Evolutionary conservation across 495 filamentous ascomycete species (phyloP), one percentile per base, ranked within the genome.

Genomic region (Penicillium malachiteum): DNA sequence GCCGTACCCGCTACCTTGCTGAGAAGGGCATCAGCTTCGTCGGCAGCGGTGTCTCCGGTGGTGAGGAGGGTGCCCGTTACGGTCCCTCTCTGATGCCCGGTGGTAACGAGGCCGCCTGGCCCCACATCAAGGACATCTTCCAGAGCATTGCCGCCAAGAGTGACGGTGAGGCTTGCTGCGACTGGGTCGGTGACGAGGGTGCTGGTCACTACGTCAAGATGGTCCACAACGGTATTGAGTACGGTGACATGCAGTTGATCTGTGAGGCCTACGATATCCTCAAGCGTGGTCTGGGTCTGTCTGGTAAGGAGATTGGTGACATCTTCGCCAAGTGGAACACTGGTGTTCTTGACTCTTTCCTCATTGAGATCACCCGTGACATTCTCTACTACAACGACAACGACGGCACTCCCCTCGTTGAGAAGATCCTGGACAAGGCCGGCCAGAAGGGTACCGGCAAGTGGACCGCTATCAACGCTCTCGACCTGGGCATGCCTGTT

Each of bases 201-300:
- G 87, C 94, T 71, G 94, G 94, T 57, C 94, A 98, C 84, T 98
- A 96, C 82, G 92, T 98, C 80, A 98, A 98, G 88, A 98, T 98
- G 95, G 94, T 98, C 55, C 94, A 98, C 87, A 98, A 98, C 75
- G 94, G 94, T 84, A 98, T 98, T 69, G 94, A 98, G 79, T 98
- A 98, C 71, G 94, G 94, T 87, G 94, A 98, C 77, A 98, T 98
- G 94, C 94, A 98, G 83, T 81, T 98, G 71, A 98, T 98, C 75
- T 95, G 89, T 77, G 94, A 98, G 94, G 94, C 95, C 59, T 98
- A 98, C 78, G 94, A 98, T 71, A 94, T 98, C 76, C 88, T 98
- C 84, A 97, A 96, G 84, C 93, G 95, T 58, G 94, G 95, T 71
- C 82, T 97, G 37, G 89, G 88, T 45, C 69, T 98, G 70, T 72